Percentiles rank a stretch among this genome's conserved stretches.
These are phyloP conservation scores for Solanum medicagineum DNA, from an alignment of 257 asterid species.

Conservation along the genomic window DNA sequence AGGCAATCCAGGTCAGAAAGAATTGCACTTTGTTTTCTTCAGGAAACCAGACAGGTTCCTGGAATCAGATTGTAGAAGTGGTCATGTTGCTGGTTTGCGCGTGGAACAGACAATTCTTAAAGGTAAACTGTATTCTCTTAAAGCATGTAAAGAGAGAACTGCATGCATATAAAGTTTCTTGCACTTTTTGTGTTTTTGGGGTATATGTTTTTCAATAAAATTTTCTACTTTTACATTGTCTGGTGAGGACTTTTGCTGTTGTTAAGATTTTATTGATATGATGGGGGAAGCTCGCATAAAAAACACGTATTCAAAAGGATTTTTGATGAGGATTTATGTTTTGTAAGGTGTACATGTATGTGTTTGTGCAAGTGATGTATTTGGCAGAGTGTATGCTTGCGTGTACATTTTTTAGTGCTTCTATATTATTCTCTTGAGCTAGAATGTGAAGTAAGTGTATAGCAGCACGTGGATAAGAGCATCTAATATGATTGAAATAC, in stretches of 20 bases:
- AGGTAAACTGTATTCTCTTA: slow-evolving; percentile 25
- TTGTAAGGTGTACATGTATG: not conserved
- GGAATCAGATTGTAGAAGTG: slow-evolving; percentile 31
- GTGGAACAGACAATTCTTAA: slow-evolving; percentile 65
- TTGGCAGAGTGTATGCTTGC: not conserved
- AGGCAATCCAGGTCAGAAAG: slow-evolving; percentile 35
- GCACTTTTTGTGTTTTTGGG: not conserved
- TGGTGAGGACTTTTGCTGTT: not conserved
- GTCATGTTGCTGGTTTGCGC: slow-evolving; percentile 53
- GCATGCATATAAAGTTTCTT: not conserved
- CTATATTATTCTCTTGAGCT: not conserved
- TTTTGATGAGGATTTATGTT: not conserved
- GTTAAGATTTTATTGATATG: not conserved
- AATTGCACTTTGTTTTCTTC: slow-evolving; percentile 85
- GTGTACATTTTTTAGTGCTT: not conserved
- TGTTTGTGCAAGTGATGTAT: not conserved
- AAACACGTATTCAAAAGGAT: not conserved
- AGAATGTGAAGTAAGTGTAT: not conserved
- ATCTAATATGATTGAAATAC: not conserved
- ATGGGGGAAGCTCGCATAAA: not conserved
- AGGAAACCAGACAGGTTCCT: slow-evolving; percentile 67
- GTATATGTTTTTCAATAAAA: not conserved
- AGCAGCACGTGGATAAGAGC: not conserved
- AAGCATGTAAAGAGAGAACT: not conserved
- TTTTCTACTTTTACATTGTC: not conserved